Percentiles rank a stretch among this genome's conserved stretches.
phyloP scores from a whole-genome alignment of 257 asterid genomes.

The Orobanche coerulescens region DNA sequence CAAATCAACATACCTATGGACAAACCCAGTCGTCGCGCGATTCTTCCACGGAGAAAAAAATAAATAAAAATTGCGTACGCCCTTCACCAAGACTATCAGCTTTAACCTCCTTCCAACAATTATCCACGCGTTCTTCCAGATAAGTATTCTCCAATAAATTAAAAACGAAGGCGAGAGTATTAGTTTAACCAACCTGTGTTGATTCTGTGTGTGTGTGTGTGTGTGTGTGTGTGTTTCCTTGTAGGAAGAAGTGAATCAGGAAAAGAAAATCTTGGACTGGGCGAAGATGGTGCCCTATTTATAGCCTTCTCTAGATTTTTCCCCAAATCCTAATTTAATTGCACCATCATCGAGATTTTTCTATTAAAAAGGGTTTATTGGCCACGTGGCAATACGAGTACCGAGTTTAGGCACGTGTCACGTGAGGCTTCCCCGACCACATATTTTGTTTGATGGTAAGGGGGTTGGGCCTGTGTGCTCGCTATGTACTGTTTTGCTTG shows the following conservation, averaged over 20 bases:
- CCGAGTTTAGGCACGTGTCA: constrained; percentile 33
- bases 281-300: constrained; percentile 19
- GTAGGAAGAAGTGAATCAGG: neutral
- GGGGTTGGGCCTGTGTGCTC: constrained; percentile 17
- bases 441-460: constrained; percentile 1
- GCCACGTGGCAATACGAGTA: constrained; percentile 26
- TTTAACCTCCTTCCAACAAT: neutral
- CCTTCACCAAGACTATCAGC: neutral
- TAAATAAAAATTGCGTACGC: too few relatives aligned
- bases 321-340: constrained; percentile 13
- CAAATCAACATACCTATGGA: constrained; percentile 28
- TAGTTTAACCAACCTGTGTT: too few relatives aligned
- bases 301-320: constrained; percentile 43
- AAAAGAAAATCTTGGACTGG: neutral
- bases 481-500: constrained; percentile 23
- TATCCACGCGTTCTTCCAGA: neutral
- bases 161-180: too few relatives aligned
- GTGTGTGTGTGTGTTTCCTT: neutral
- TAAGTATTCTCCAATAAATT: neutral
- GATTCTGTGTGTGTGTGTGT: too few relatives aligned
- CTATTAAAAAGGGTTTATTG: neutral
- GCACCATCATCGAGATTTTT: constrained; percentile 27
- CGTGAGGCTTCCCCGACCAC: constrained; percentile 35
- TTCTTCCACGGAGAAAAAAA: neutral
- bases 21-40: constrained; percentile 7